Percentiles rank a stretch among this genome's conserved stretches.
Conservation (phyloP, 2,329 filamentous ascomycete species). For the Diaporthe batatas region DNA sequence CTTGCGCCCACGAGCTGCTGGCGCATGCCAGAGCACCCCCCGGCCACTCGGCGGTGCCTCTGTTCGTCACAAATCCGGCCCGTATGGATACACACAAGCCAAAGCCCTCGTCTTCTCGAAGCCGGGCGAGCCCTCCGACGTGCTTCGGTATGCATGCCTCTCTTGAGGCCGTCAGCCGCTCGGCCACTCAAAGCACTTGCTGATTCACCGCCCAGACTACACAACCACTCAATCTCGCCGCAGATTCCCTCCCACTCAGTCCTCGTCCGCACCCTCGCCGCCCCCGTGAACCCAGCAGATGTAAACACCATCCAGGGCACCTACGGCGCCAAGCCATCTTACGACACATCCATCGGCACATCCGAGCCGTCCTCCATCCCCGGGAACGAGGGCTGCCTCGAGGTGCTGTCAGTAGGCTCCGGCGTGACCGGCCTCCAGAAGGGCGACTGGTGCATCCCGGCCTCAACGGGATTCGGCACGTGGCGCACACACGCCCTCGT, state of each 20-base stretch:
- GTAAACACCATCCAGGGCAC: constrained; percentile 98
- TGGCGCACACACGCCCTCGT: constrained; percentile 92
- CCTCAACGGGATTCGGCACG: constrained; percentile 85
- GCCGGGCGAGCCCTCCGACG: constrained; percentile 81
- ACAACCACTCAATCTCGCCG: constrained; percentile 83
- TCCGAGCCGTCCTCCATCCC: constrained; percentile 80
- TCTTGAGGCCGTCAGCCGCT: not conserved
- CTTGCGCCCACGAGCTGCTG: constrained; percentile 31
- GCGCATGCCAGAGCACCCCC: constrained; percentile 15
- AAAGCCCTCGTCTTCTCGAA: constrained; percentile 84
- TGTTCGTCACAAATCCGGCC: constrained; percentile 67
- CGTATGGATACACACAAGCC: constrained; percentile 86
- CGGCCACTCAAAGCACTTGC: not conserved
- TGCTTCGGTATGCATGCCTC: constrained; percentile 66
- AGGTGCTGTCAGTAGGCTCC: constrained; percentile 80
- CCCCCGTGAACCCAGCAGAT: constrained; percentile 96
- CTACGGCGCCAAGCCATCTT: constrained; percentile 87
- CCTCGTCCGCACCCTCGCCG: constrained; percentile 88
- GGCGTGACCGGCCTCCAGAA: constrained; percentile 67
- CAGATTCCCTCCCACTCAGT: constrained; percentile 73
- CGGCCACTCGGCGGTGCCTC: constrained; percentile 45
- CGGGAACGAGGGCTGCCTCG: constrained; percentile 94
- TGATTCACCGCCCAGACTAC: constrained; percentile 62
- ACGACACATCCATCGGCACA: constrained; percentile 83
- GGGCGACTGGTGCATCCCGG: constrained; percentile 96